Evolutionary conservation across 2,329 filamentous ascomycete species (phyloP).

Genomic region (Aspergillus neotritici): DNA sequence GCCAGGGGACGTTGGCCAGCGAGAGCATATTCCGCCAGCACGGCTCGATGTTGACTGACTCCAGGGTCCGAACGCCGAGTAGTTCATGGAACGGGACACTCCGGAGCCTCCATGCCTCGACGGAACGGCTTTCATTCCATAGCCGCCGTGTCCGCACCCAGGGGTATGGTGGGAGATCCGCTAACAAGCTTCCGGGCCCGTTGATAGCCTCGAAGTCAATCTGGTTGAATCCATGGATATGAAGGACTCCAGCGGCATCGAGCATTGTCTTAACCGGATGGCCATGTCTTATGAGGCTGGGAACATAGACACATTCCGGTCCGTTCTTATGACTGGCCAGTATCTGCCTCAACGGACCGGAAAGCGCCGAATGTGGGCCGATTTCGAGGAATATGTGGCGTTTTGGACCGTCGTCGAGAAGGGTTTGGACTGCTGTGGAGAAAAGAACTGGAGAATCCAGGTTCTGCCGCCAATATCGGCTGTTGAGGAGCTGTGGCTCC

Average conservation of each 20-base stretch:
- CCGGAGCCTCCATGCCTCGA: not conserved
- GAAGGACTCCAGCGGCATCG: too few species aligned
- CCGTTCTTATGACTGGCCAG: not conserved
- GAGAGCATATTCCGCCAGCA: slow-evolving; percentile 16
- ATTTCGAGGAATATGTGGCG: slow-evolving; percentile 7
- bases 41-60: slow-evolving; percentile 2
- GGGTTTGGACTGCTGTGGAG: too few species aligned
- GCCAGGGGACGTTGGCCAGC: slow-evolving; percentile 19
- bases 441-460: not conserved
- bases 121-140: slow-evolving; percentile 2
- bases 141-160: not conserved
- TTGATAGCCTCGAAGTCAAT: too few species aligned
- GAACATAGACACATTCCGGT: not conserved
- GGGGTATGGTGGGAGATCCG: slow-evolving; percentile 2
- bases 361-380: slow-evolving; percentile 9
- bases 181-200: not conserved
- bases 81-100: not conserved
- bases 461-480: not conserved
- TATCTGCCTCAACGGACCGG: slow-evolving; percentile 9
- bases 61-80: slow-evolving; percentile 1
- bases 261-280: too few species aligned
- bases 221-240: too few species aligned
- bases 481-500: not conserved
- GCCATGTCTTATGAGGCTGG: too few species aligned
- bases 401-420: not conserved